Conservation (phyloP, 805 yeast species). For the Metschnikowia noctiluminum region DNA sequence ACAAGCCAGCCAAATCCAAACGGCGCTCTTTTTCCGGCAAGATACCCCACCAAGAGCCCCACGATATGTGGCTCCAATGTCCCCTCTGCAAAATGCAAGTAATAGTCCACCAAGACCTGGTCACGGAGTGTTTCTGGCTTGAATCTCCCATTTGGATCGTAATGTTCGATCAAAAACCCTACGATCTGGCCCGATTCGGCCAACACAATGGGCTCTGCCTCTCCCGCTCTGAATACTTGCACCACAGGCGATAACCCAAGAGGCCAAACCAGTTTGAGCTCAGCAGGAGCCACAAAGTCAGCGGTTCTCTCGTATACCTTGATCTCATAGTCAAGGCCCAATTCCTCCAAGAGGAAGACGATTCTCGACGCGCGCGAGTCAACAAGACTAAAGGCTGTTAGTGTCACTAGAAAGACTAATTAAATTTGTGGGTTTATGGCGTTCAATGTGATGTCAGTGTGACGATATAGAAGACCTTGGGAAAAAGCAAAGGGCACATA, state of each 20-base stretch:
- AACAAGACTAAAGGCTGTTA: constrained; percentile 17
- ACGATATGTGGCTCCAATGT: constrained; percentile 24
- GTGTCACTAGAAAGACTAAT: no score
- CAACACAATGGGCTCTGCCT: constrained; percentile 23
- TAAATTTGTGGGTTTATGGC: neutral
- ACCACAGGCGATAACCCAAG: constrained; percentile 36
- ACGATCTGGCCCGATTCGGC: constrained; percentile 64
- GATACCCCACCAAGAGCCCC: constrained; percentile 21
- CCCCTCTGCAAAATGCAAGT: constrained; percentile 26
- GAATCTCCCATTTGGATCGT: constrained; percentile 43
- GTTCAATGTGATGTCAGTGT: neutral
- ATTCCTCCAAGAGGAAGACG: constrained; percentile 37
- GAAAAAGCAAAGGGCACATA: no score
- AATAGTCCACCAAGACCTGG: constrained; percentile 21
- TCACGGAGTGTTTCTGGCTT: constrained; percentile 37
- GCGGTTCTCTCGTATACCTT: constrained; percentile 27
- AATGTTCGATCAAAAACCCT: constrained; percentile 47
- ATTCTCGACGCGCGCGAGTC: constrained; percentile 37
- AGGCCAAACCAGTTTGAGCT: constrained; percentile 30
- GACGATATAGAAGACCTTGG: no score
- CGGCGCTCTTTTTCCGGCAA: constrained; percentile 29
- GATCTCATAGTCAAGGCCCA: constrained; percentile 32
- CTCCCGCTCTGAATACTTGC: constrained; percentile 14
- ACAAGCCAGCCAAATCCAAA: constrained; percentile 24
- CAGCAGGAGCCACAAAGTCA: constrained; percentile 31